Base-by-base conservation (phyloP, 2,329 filamentous ascomycete genomes). In the Shiraia sp. region DNA sequence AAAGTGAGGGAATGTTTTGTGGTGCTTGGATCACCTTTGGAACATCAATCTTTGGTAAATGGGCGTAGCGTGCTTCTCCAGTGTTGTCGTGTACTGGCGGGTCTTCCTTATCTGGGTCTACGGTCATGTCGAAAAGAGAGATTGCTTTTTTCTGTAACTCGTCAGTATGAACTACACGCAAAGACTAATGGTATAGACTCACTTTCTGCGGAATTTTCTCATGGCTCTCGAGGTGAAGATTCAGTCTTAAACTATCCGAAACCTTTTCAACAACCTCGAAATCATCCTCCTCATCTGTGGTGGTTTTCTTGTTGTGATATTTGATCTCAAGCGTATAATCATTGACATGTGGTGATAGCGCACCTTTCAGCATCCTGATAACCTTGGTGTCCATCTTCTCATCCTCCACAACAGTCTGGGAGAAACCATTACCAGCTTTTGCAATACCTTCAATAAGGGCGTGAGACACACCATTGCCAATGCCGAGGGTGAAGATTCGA, bases 281-380 rank as follows among this genome's bases (percentile, higher is more conserved):
- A 13, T 81, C 82, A 10, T 82, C 78, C 2, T 70, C 59, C 8
- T 49, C 44, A 0, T 42, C 42, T 1, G 14, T 41, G 2, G 53
- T 46, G 7, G 38, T 49, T 19, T 17, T 24, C 6, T n/a, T 59
- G 3, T 53, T 61, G 6, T 58, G 65, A 51, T 86, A 88, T 39
- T 81, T 79, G 46, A 88, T 69, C 55, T 86, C 81, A 1, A 89
- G 69, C 0, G 72, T 75, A 56, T 84, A 87, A 57, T 88, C 78
- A 12, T 70, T 76, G 31, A 87, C 73, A 48, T 88, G 85, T 0
- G 85, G 83, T 2, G 79, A 81, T 14, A 90, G 66, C 0, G 85
- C 81, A 0, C 80, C 86, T 59, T 87, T 88, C 42, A 90, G 72
- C 86, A 90, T 90, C 2, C 86, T 78, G 2, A 90, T 76, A 1